Evolutionary conservation across 192 early-diverging fungal species (phyloP).

Genomic region (Linderina pennispora): DNA sequence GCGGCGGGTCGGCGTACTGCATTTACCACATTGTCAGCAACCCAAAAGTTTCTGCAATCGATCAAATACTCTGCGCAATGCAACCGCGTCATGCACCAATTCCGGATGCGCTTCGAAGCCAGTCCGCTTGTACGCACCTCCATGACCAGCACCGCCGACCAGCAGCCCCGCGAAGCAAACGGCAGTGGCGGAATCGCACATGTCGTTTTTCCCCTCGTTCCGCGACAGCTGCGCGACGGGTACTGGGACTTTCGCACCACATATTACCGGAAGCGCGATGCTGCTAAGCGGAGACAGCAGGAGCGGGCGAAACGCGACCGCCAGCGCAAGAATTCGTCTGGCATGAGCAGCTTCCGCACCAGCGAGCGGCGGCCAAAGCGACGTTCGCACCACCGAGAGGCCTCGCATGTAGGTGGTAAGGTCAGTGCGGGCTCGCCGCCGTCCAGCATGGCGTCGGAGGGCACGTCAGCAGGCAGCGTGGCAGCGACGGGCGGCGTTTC

Average conservation of each 20-base stretch:
- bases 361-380: conserved; percentile 28
- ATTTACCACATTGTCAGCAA: conserved; percentile 45
- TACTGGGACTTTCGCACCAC: conserved; percentile 43
- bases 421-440: neutral
- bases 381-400: conserved; percentile 1
- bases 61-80: conserved; percentile 44
- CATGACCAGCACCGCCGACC: too few relatives aligned
- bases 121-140: too few relatives aligned
- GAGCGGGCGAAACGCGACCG: conserved; percentile 30
- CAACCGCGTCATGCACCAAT: conserved; percentile 47
- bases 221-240: conserved; percentile 43
- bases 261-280: conserved; percentile 45
- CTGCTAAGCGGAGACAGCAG: conserved; percentile 35
- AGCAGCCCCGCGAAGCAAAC: neutral
- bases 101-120: conserved; percentile 45
- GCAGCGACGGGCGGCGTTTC: conserved; percentile 2
- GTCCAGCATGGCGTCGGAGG: neutral
- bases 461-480: too few relatives aligned
- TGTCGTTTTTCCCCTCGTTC: conserved; percentile 44
- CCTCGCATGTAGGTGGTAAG: conserved; percentile 1
- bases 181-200: conserved; percentile 12
- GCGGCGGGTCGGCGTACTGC: conserved; percentile 45
- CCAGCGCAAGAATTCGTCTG: conserved; percentile 14
- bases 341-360: conserved; percentile 14
- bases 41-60: conserved; percentile 40